These are phyloP conservation scores for Vanilla planifolia DNA, from an alignment of 106 monocot species.

Conservation along the genomic window DNA sequence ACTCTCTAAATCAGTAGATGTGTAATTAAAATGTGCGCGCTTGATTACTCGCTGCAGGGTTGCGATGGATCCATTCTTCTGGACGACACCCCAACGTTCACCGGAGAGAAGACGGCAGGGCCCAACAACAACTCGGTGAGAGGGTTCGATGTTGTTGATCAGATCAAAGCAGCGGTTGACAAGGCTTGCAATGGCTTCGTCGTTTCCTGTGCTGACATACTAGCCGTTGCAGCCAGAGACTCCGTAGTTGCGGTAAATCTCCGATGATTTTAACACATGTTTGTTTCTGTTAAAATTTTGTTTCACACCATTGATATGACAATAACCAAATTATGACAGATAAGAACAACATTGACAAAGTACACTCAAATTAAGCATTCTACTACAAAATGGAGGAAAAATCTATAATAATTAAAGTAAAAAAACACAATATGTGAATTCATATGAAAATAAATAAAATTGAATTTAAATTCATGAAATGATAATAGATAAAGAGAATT, in stretches of 20 bases:
- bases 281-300: too few species aligned
- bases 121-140: conserved; percentile 38
- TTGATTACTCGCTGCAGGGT: conserved; percentile 16
- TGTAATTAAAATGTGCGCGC: not conserved
- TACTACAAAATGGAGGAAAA: too few species aligned
- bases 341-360: too few species aligned
- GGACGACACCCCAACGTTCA: conserved; percentile 19
- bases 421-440: too few species aligned
- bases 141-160: conserved; percentile 50
- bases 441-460: too few species aligned
- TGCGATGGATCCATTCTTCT: conserved; percentile 30
- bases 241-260: conserved; percentile 29
- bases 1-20: too few species aligned
- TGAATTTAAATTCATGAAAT: too few species aligned
- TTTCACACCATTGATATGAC: too few species aligned
- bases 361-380: too few species aligned
- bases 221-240: conserved; percentile 49
- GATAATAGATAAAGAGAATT: not conserved
- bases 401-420: too few species aligned
- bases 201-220: conserved; percentile 58
- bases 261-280: too few species aligned
- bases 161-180: conserved; percentile 28
- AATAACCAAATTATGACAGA: too few species aligned
- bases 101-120: conserved; percentile 21
- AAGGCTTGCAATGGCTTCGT: conserved; percentile 14